Conservation (phyloP, 2,329 filamentous ascomycete species). For the Neoascochyta sp. region DNA sequence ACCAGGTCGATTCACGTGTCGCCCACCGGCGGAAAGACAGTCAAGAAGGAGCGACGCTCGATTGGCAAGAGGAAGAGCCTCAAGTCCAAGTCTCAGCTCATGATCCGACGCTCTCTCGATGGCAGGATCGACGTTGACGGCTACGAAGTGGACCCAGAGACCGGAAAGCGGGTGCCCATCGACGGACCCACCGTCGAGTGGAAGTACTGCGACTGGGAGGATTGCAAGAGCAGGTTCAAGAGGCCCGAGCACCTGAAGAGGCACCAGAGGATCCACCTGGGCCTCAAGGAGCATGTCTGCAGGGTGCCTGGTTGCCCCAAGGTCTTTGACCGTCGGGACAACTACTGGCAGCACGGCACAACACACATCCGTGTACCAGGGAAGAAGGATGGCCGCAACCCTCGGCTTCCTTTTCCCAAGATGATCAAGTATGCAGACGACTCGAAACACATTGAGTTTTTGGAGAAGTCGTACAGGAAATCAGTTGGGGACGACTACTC, state of each 20-base stretch:
- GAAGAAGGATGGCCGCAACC: slow-evolving; percentile 27
- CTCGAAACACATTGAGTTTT: slow-evolving; percentile 29
- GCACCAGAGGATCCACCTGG: slow-evolving; percentile 25
- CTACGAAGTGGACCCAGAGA: slow-evolving; percentile 6
- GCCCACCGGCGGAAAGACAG: slow-evolving; percentile 22
- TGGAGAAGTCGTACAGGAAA: slow-evolving; percentile 22
- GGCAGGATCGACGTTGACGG: slow-evolving; percentile 9
- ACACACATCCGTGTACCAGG: slow-evolving; percentile 28
- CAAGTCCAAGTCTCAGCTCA: slow-evolving; percentile 6
- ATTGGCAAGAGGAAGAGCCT: slow-evolving; percentile 9
- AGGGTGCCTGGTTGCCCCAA: slow-evolving; percentile 19
- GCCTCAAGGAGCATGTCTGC: slow-evolving; percentile 19
- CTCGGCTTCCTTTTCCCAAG: slow-evolving; percentile 19
- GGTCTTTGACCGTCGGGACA: slow-evolving; percentile 34
- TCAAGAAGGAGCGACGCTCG: slow-evolving; percentile 17
- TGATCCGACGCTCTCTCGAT: slow-evolving; percentile 7
- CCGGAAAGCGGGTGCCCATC: slow-evolving; percentile 8
- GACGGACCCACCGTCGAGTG: slow-evolving; percentile 8
- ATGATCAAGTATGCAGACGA: slow-evolving; percentile 22
- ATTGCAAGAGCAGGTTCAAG: slow-evolving; percentile 15
- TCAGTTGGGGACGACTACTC: slow-evolving; percentile 13
- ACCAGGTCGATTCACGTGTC: slow-evolving; percentile 21
- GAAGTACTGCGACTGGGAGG: slow-evolving; percentile 8
- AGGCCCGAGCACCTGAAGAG: slow-evolving; percentile 33
- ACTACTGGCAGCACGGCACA: slow-evolving; percentile 32